phyloP scores from a whole-genome alignment of 2,329 filamentous ascomycete genomes.

The Thermomyces lanuginosus region DNA sequence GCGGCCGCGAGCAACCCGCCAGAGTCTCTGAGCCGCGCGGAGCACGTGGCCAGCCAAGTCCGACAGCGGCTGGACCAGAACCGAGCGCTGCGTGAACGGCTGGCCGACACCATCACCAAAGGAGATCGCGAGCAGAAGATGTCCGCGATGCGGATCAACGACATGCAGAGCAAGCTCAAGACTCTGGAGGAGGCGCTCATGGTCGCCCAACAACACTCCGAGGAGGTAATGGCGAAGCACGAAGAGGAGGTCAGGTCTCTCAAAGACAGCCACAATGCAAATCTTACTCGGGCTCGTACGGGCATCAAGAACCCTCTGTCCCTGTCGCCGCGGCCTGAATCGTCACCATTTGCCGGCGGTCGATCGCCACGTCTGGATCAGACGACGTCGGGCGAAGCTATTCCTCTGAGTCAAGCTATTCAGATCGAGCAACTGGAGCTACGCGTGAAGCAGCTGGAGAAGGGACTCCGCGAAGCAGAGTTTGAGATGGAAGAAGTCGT shows the following conservation, averaged over 20 bases:
- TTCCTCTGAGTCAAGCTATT: constrained; percentile 48
- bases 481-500: constrained; percentile 73
- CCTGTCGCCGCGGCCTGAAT: constrained; percentile 41
- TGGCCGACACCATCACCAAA: constrained; percentile 62
- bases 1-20: constrained; percentile 54
- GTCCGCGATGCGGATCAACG: constrained; percentile 67
- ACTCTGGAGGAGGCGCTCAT: constrained; percentile 70
- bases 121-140: constrained; percentile 70
- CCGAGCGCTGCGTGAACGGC: constrained; percentile 53
- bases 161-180: constrained; percentile 66
- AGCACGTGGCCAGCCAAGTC: constrained; percentile 64
- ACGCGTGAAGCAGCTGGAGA: constrained; percentile 71
- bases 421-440: constrained; percentile 61
- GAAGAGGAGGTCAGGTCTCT: constrained; percentile 69
- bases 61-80: constrained; percentile 68
- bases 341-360: constrained; percentile 45
- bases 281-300: constrained; percentile 56
- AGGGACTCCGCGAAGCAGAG: constrained; percentile 58
- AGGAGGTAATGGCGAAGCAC: constrained; percentile 66
- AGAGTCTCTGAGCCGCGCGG: constrained; percentile 58
- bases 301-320: constrained; percentile 30
- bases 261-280: constrained; percentile 58
- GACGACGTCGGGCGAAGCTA: constrained; percentile 44
- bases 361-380: constrained; percentile 45
- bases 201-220: constrained; percentile 66